Evolutionary conservation across 2,329 filamentous ascomycete species (phyloP).

Genomic region (Aureobasidium sp.): DNA sequence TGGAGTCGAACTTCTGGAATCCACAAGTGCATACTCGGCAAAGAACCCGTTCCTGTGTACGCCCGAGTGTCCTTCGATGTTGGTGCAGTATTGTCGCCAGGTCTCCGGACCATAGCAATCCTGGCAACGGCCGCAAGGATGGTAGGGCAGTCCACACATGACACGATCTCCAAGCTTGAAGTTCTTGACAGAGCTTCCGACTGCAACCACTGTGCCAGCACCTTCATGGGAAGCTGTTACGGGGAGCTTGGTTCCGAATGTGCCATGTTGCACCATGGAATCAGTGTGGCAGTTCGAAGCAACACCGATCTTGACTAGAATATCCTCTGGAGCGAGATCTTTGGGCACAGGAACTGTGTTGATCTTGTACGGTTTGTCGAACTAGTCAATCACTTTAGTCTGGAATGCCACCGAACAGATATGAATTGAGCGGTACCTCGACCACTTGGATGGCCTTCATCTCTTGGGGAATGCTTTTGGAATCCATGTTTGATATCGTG

Average conservation of each 20-base stretch:
- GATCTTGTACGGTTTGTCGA: constrained; percentile 48
- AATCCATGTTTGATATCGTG: constrained; percentile 12
- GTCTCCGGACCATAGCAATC: constrained; percentile 44
- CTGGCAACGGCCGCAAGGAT: constrained; percentile 44
- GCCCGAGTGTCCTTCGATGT: constrained; percentile 39
- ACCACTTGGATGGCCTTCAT: constrained; percentile 42
- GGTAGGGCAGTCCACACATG: constrained; percentile 46
- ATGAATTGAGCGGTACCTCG: constrained; percentile 27
- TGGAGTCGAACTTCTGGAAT: constrained; percentile 37
- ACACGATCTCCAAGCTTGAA: constrained; percentile 47
- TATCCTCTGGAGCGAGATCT: constrained; percentile 40
- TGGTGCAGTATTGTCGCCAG: constrained; percentile 45
- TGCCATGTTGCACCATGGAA: constrained; percentile 44
- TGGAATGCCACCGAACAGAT: not conserved
- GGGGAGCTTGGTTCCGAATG: constrained; percentile 42
- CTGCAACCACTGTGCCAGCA: constrained; percentile 44
- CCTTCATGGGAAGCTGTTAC: constrained; percentile 51
- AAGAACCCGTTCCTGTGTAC: constrained; percentile 47
- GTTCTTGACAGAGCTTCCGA: constrained; percentile 32
- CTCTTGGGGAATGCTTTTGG: constrained; percentile 29
- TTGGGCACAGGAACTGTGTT: constrained; percentile 41
- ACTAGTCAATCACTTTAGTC: constrained; percentile 23
- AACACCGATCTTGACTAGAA: constrained; percentile 53
- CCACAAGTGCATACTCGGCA: constrained; percentile 47
- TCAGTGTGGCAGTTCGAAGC: constrained; percentile 58